phyloP scores from a whole-genome alignment of 768 basidiomycete species.

The Lactarius trivialis region DNA sequence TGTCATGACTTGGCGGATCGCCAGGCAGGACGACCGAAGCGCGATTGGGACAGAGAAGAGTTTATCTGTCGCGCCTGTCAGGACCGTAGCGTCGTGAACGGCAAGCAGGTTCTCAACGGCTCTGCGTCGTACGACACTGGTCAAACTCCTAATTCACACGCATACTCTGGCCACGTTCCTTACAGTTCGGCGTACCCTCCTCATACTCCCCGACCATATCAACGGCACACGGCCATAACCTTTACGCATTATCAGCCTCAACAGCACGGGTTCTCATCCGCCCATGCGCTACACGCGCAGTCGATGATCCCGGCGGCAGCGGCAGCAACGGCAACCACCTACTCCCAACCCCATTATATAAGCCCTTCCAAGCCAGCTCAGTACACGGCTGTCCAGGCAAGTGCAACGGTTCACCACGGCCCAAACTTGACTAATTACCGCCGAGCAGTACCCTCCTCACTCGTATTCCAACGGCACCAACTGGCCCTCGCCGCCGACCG shows the following conservation, averaged over 20 bases:
- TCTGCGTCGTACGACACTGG: background rate
- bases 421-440: background rate
- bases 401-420: background rate
- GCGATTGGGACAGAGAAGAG: conserved; percentile 83
- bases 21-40: conserved; percentile 52
- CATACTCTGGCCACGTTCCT: conserved; percentile 3
- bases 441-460: conserved; percentile 2
- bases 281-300: conserved; percentile 9
- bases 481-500: conserved; percentile 3
- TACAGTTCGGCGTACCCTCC: conserved; percentile 9
- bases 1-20: conserved; percentile 76
- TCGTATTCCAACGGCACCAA: conserved; percentile 14
- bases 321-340: background rate
- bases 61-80: conserved; percentile 68
- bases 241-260: conserved; percentile 24
- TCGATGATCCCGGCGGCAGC: background rate
- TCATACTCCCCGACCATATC: background rate
- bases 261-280: conserved; percentile 18
- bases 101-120: conserved; percentile 10
- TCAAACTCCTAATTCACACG: conserved; percentile 14
- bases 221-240: conserved; percentile 18
- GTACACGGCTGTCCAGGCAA: conserved; percentile 3
- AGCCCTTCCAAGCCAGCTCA: conserved; percentile 6
- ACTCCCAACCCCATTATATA: conserved; percentile 6
- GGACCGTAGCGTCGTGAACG: conserved; percentile 3